These are phyloP conservation scores for Ceratocystis destructans DNA, from an alignment of 2,329 filamentous ascomycete species.

Conservation along the genomic window DNA sequence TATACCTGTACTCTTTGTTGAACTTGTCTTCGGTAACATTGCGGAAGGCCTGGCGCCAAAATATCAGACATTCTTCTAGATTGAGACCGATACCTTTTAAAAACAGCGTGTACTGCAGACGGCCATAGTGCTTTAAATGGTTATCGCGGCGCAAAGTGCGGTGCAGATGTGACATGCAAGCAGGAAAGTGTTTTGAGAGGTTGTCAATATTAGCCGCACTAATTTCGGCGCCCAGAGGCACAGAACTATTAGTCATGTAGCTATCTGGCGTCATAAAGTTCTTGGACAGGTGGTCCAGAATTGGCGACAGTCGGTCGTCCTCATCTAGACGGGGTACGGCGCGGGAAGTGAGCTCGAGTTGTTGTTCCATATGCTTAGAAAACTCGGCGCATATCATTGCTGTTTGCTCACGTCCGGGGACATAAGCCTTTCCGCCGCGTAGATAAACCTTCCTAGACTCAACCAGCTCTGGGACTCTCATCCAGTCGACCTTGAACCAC, in stretches of 20 bases:
- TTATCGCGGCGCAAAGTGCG: constrained; percentile 70
- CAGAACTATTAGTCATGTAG: constrained; percentile 52
- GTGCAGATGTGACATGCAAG: constrained; percentile 91
- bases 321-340: constrained; percentile 86
- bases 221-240: constrained; percentile 54
- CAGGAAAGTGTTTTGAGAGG: constrained; percentile 68
- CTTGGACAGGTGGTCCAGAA: constrained; percentile 68
- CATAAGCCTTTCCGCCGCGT: constrained; percentile 73
- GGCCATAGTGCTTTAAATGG: constrained; percentile 85
- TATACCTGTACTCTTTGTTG: constrained; percentile 96
- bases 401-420: constrained; percentile 72
- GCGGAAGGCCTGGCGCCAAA: constrained; percentile 80
- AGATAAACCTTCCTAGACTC: constrained; percentile 66
- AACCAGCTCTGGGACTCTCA: constrained; percentile 77
- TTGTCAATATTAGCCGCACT: constrained; percentile 66
- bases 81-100: constrained; percentile 87
- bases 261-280: constrained; percentile 90
- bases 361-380: constrained; percentile 60
- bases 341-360: constrained; percentile 81
- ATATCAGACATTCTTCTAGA: constrained; percentile 79
- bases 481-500: constrained; percentile 97
- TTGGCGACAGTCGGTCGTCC: constrained; percentile 70
- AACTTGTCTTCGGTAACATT: constrained; percentile 86
- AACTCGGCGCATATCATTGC: constrained; percentile 88
- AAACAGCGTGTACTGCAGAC: constrained; percentile 91